Evolutionary conservation across 768 basidiomycete species (phyloP).

Genomic region (Cystobasidium ongulense): DNA sequence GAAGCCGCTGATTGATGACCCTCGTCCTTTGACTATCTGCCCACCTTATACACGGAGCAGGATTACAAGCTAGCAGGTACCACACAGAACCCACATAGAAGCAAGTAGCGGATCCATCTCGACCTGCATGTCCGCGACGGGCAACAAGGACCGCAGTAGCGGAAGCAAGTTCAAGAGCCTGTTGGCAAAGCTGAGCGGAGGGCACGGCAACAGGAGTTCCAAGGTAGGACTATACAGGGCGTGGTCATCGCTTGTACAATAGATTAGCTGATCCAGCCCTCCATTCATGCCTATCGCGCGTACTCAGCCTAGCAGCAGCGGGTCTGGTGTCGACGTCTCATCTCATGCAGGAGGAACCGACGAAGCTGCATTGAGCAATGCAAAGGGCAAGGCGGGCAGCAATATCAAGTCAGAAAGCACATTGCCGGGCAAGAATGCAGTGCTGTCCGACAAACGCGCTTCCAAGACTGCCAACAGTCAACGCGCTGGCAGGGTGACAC

Average conservation of each 20-base stretch:
- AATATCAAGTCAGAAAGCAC: not conserved
- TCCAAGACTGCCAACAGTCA: not conserved
- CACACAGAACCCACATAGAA: no score
- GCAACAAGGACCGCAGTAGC: not conserved
- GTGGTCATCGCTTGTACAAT: no score
- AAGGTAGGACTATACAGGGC: not conserved
- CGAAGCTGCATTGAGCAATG: not conserved
- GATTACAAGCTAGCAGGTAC: no score
- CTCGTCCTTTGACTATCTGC: no score
- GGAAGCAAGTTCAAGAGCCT: conserved; percentile 8
- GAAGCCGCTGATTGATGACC: no score
- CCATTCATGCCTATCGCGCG: no score
- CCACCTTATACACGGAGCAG: no score
- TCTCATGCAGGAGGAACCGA: not conserved
- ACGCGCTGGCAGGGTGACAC: not conserved
- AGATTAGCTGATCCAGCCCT: no score
- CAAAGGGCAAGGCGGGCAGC: not conserved
- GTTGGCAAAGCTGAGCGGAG: conserved; percentile 17
- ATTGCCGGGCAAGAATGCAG: not conserved
- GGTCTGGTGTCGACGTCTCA: not conserved
- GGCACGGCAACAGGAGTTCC: not conserved
- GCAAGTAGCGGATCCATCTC: not conserved
- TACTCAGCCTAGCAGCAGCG: no score
- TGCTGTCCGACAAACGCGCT: not conserved
- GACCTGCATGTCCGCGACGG: not conserved